phyloP scores from a whole-genome alignment of 768 basidiomycete species.

The Russula lepida region DNA sequence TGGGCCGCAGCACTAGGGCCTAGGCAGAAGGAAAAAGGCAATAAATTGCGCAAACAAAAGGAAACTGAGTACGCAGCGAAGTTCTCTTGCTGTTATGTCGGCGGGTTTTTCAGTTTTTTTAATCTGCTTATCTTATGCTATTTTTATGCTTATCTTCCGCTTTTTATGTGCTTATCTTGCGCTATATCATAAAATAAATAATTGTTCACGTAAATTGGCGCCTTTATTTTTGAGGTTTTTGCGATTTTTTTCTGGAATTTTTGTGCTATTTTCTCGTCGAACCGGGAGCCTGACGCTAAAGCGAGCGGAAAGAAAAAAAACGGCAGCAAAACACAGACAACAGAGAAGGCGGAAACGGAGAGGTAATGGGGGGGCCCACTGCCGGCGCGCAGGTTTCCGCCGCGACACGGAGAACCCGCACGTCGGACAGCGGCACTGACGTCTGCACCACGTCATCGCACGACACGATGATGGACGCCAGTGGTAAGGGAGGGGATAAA shows the following conservation, averaged over 20 bases:
- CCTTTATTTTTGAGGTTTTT: background rate
- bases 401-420: constrained; percentile 8
- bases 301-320: background rate
- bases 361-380: background rate
- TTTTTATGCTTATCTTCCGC: background rate
- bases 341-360: too few relatives aligned
- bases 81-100: too few relatives aligned
- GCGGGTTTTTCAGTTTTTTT: too few relatives aligned
- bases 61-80: background rate
- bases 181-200: background rate
- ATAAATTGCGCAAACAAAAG: background rate
- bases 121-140: too few relatives aligned
- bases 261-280: background rate
- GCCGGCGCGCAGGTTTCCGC: constrained; percentile 5
- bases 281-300: background rate
- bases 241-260: background rate
- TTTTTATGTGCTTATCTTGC: background rate
- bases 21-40: background rate
- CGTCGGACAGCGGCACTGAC: constrained; percentile 5
- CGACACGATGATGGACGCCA: constrained; percentile 6
- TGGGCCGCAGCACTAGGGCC: background rate
- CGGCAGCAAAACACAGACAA: background rate
- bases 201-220: background rate
- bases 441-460: constrained; percentile 9
- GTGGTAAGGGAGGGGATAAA: background rate